phyloP scores from a whole-genome alignment of 2,329 filamentous ascomycete species.

The Alternaria sp. region DNA sequence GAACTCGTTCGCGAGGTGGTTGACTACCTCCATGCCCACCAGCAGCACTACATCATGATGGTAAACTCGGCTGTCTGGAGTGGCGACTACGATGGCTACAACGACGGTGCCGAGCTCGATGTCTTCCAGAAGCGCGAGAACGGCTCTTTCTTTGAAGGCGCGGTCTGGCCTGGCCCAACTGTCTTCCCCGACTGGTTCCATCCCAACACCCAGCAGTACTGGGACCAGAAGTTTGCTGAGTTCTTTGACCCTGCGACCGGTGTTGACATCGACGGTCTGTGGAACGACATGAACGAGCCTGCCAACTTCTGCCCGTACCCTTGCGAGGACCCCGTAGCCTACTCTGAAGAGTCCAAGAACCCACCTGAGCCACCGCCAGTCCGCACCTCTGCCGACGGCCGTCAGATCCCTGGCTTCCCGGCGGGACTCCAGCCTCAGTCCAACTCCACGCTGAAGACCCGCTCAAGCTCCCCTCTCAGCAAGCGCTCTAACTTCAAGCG shows the following conservation, averaged over 20 bases:
- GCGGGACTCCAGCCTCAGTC: constrained; percentile 66
- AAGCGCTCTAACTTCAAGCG: constrained; percentile 10
- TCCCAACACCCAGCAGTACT: constrained; percentile 67
- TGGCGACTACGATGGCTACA: constrained; percentile 60
- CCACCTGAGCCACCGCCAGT: constrained; percentile 70
- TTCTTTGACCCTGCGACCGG: constrained; percentile 71
- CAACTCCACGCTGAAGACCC: constrained; percentile 16
- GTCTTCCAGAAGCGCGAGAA: constrained; percentile 62
- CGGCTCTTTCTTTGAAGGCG: constrained; percentile 64
- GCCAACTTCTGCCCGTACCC: constrained; percentile 45
- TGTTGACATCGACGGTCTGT: constrained; percentile 77
- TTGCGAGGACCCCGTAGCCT: constrained; percentile 56
- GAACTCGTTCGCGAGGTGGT: constrained; percentile 68
- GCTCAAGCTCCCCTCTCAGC: constrained; percentile 3
- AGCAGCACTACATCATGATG: constrained; percentile 79
- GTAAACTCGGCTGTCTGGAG: constrained; percentile 71
- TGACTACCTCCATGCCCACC: constrained; percentile 67
- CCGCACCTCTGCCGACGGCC: constrained; percentile 61
- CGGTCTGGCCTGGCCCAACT: constrained; percentile 78
- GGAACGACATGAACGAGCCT: constrained; percentile 54
- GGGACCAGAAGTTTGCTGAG: constrained; percentile 69
- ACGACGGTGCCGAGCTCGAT: constrained; percentile 64
- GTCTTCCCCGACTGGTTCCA: constrained; percentile 81
- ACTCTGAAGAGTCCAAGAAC: constrained; percentile 53
- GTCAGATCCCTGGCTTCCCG: constrained; percentile 72